Evolutionary conservation across 2,329 filamentous ascomycete species (phyloP), one percentile per base, ranked within the genome.

Genomic region (Fusarium coffeatum): DNA sequence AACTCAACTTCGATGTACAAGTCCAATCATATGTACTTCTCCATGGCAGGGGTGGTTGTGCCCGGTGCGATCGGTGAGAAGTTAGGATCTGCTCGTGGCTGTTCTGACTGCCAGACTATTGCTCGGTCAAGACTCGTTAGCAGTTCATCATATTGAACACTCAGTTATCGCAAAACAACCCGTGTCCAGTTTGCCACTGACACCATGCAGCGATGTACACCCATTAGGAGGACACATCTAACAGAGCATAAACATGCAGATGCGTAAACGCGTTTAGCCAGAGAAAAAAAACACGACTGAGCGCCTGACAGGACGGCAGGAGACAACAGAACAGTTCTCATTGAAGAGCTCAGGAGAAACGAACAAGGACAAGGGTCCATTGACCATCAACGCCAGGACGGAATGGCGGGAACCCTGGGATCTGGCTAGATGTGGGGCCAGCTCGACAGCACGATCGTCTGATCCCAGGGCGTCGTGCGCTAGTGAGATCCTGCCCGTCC

Each of bases 401-500:
- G 58, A 74, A 65, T 71, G 61, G 68, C 72, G 73, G 69, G 69
- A 74, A 71, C 73, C 73, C 73, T 75, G 69, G 73, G 73, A 75
- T 75, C 73, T 75, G 73, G 70, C 73, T 73, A 49, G 65, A 43
- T 59, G 72, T 72, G 73, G 73, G 72, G 72, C 68, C 53, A 51
- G 51, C 45, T 74, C 64, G 66, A 74, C 69, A 74, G 58, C 69
- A 66, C 73, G 73, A 75, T 75, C 73, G 73, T 73, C 73, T 75
- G 73, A 75, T 75, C 73, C 69, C 61, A 71, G 73, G 64, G 62
- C 72, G 59, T 59, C 66, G 59, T 64, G 54, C 73, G 50, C 73
- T 75, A 75, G 68, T 66, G 53, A 75, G 73, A 75, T 75, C 72
- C 73, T 75, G 73, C 72, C 73, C 73, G 73, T 75, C 73, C 73